These are phyloP conservation scores for Russula dissimulans DNA, from an alignment of 768 basidiomycete genomes.

Conservation along the genomic window DNA sequence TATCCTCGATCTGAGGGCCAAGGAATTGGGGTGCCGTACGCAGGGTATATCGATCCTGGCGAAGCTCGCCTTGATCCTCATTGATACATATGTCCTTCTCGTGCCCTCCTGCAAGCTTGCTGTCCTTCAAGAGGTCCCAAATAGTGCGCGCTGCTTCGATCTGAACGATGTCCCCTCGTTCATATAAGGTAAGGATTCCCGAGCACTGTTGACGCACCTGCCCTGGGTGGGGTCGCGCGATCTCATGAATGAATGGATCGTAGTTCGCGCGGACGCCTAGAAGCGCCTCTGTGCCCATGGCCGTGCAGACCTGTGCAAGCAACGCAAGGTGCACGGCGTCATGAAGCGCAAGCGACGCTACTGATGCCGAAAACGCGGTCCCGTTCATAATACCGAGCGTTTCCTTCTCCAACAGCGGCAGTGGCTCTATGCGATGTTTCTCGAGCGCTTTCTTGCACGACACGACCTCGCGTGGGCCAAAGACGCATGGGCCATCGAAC, in stretches of 20 bases:
- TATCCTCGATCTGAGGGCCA: conserved; percentile 77
- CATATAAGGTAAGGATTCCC: not conserved
- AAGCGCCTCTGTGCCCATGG: conserved; percentile 77
- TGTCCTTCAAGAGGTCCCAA: conserved; percentile 58
- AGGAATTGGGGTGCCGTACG: conserved; percentile 78
- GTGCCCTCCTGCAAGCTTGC: conserved; percentile 48
- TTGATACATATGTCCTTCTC: conserved; percentile 65
- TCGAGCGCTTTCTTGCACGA: conserved; percentile 49
- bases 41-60: conserved; percentile 75
- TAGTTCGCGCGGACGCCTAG: conserved; percentile 62
- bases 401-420: conserved; percentile 64
- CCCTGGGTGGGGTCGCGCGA: conserved; percentile 75
- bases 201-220: conserved; percentile 36
- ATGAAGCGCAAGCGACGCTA: conserved; percentile 62
- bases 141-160: conserved; percentile 67
- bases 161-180: conserved; percentile 22
- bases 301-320: conserved; percentile 65
- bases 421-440: conserved; percentile 50
- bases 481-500: conserved; percentile 43
- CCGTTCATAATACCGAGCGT: conserved; percentile 78
- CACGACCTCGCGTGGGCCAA: conserved; percentile 40
- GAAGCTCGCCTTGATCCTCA: conserved; percentile 62
- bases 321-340: conserved; percentile 64
- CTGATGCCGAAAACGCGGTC: conserved; percentile 74
- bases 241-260: conserved; percentile 69